Evolutionary conservation across 2,329 filamentous ascomycete species (phyloP), one percentile per base, ranked within the genome.

Genomic region (Byssothecium circinans): DNA sequence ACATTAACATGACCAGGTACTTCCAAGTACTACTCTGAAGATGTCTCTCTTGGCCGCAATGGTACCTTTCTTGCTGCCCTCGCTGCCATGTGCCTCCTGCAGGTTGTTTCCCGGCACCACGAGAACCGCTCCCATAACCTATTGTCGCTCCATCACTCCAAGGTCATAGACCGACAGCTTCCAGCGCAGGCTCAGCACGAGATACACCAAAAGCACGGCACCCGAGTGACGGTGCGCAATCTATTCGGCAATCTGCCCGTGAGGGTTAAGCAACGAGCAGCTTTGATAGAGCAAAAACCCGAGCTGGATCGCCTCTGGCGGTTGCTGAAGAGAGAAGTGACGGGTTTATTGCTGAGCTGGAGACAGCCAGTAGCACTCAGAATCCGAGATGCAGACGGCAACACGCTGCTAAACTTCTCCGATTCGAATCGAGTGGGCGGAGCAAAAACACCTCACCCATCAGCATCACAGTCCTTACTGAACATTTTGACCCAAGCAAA

Each of bases 181-280:
- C 86, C 88, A 5, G 81, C 83, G 4, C 75, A 78, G 10, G 69
- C 77, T 7, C 80, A 84, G 40, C 80, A 88, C 37, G 75, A 78
- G 39, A 59, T 77, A 8, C 74, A 71, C 29, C 80, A 78, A 46
- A 68, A 75, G 17, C 83, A 89, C 72, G 92, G 92, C 4, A 96
- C 91, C 0, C 81, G 83, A 22, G 84, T 92, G 2, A 80, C 79
- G 0, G 86, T 95, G 5, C 82, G 85, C 46, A 86, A 96, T 66
- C 75, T 96, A 1, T 97, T 96, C 70, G 91, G 91, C 0, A 87
- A 85, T 49, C 89, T 96, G 82, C 91, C 92, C 0, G 92, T 96
- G 11, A 84, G 92, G 12, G 86, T 95, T 20, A 95, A 94, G 65
- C 88, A 91, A 58, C 81, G 91, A 53, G 81, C 81, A 0, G 57